A percentile compares a stretch with the other conserved stretches of the same genome.
Evolutionary conservation across 148 eudicot species (phyloP).

Genomic region (Dysphania ambrosioides): DNA sequence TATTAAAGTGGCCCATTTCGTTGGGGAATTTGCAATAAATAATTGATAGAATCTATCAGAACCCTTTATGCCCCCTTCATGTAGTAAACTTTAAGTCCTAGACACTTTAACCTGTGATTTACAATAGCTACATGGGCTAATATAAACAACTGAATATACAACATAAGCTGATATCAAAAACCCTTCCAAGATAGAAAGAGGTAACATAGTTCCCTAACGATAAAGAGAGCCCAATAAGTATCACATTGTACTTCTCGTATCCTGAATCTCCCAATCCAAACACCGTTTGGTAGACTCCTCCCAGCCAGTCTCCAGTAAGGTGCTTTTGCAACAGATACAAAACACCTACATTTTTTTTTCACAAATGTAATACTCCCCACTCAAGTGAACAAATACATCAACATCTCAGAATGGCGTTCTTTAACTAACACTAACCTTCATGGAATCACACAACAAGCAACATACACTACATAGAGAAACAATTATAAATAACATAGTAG

Average conservation of each 20-base stretch:
- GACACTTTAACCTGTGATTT: neutral
- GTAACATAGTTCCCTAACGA: constrained; percentile 45
- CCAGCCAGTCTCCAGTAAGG: constrained; percentile 60
- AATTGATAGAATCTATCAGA: neutral
- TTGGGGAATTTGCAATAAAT: neutral
- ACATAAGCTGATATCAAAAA: constrained; percentile 13
- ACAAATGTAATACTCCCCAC: neutral
- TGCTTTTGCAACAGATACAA: constrained; percentile 73
- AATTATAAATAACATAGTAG: neutral
- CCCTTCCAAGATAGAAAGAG: constrained; percentile 42
- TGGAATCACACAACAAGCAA: constrained; percentile 71
- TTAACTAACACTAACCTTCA: constrained; percentile 58
- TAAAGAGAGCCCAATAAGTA: constrained; percentile 39
- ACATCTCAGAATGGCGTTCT: neutral
- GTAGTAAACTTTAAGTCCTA: neutral
- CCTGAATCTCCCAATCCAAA: constrained; percentile 99
- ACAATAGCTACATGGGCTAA: neutral
- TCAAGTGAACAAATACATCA: constrained; percentile 1
- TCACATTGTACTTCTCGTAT: constrained; percentile 97
- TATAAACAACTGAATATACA: neutral
- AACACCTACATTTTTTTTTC: constrained; percentile 47
- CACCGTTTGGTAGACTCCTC: constrained; percentile 71
- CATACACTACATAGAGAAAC: constrained; percentile 39
- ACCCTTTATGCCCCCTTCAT: neutral
- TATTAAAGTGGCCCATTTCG: neutral